Conservation (phyloP, 768 basidiomycete species). For the Xerocomus potaroensis region DNA sequence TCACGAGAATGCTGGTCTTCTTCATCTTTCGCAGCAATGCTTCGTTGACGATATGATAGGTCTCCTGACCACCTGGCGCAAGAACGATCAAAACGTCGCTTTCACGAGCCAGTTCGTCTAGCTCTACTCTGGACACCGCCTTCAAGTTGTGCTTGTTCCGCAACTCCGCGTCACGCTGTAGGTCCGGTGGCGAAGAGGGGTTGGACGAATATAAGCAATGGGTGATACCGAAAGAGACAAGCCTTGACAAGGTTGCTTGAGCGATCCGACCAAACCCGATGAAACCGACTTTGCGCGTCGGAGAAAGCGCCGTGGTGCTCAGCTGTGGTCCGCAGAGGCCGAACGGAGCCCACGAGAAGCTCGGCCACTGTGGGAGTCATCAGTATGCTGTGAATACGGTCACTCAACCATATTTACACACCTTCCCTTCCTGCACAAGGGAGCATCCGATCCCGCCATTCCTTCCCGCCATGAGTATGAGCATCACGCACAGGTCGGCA, state of each 20-base stretch:
- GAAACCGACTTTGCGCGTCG: constrained; percentile 75
- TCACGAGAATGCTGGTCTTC: constrained; percentile 75
- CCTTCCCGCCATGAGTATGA: constrained; percentile 91
- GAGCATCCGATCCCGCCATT: constrained; percentile 61
- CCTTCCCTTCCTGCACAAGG: constrained; percentile 68
- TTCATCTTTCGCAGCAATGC: constrained; percentile 82
- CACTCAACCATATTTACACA: constrained; percentile 28
- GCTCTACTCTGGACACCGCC: constrained; percentile 50
- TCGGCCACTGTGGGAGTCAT: constrained; percentile 61
- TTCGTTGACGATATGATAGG: constrained; percentile 69
- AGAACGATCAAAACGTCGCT: constrained; percentile 86
- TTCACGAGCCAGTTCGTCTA: constrained; percentile 66
- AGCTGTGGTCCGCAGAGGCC: constrained; percentile 80
- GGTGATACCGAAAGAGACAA: constrained; percentile 79
- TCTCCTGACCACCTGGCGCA: constrained; percentile 67
- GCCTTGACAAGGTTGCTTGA: constrained; percentile 73
- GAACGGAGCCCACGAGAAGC: constrained; percentile 77
- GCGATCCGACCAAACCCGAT: constrained; percentile 95
- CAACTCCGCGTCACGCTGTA: constrained; percentile 35
- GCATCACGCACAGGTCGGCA: constrained; percentile 86
- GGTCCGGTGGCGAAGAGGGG: constrained; percentile 45
- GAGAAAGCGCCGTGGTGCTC: constrained; percentile 46
- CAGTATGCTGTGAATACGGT: not conserved
- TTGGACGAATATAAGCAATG: constrained; percentile 65
- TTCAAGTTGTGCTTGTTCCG: constrained; percentile 34